Conservation (phyloP, 1,284 basidiomycete genomes). For the Cerioporus squamosus region DNA sequence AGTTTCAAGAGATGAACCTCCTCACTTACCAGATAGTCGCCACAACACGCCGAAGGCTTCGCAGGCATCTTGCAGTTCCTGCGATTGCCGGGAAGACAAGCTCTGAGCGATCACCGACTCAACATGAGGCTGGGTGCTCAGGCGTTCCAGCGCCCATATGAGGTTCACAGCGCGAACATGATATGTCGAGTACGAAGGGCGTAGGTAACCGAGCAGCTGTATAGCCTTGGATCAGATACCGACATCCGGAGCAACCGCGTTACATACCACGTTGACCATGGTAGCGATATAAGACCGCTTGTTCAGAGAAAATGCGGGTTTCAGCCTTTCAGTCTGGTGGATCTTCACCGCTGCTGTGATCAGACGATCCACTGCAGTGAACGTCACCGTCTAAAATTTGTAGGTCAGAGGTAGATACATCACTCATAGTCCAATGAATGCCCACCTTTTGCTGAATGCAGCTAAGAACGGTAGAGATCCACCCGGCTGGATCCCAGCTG, state of each 20-base stretch:
- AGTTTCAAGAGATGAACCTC: background rate
- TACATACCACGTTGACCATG: constrained; percentile 49
- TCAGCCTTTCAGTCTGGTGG: constrained; percentile 51
- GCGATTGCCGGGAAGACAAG: constrained; percentile 58
- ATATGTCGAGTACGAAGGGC: constrained; percentile 68
- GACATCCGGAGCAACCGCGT: no score
- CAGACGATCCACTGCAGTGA: constrained; percentile 68
- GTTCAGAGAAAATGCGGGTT: constrained; percentile 60
- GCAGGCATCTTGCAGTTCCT: constrained; percentile 64
- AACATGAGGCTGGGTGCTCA: constrained; percentile 65
- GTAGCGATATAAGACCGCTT: constrained; percentile 59
- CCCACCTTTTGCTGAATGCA: constrained; percentile 59
- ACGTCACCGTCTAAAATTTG: constrained; percentile 55
- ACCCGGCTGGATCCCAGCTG: constrained; percentile 58
- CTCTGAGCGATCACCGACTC: constrained; percentile 78
- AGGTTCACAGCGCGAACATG: constrained; percentile 85
- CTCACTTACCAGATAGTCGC: constrained; percentile 79
- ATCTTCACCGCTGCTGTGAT: constrained; percentile 64
- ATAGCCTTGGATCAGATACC: background rate
- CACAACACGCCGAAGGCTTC: constrained; percentile 93
- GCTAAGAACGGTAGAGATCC: constrained; percentile 56
- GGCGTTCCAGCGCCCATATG: constrained; percentile 84
- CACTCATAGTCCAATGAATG: background rate
- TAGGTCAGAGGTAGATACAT: background rate
- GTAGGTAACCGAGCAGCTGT: constrained; percentile 80